Base-by-base conservation (phyloP, 1,284 basidiomycete genomes). In the Marasmius sp. region DNA sequence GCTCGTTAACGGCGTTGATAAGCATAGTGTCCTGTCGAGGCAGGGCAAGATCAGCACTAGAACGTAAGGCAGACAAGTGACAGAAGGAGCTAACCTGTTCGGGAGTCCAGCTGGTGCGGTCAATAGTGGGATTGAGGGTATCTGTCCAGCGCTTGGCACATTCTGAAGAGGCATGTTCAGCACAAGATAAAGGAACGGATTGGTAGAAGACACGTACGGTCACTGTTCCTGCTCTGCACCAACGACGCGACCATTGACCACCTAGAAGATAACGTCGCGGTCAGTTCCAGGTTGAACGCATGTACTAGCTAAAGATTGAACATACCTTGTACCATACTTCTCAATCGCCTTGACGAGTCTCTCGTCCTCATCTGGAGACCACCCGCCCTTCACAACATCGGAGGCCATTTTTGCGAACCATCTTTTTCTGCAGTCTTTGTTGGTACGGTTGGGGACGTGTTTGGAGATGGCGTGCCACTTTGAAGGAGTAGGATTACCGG, bases 381-480 rank as follows among this genome's bases (percentile, higher is more conserved):
- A 85, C 6, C 82, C 82, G 51, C 83, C 83, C 67, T 84, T 84
- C 41, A 82, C 80, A 33, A 84, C 81, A 67, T 81, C 80, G n/a
- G 81, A 80, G 61, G 81, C 82, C 82, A 84, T 84, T 73, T 84
- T 84, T 0, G 82, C 82, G 67, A 84, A 85, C 83, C 83, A 85
- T 12, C 83, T 77, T 68, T 85, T 85, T 62, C 83, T 77, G 68
- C 83, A 85, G 69, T 85, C 83, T 66, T 85, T 85, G 74, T 85
- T 85, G 34, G 81, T 85, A 60, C 83, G 74, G 67, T 83, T 80
- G 34, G 83, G 82, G 8, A 85, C 82, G 69, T 85, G 83, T 66
- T 83, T 82, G n/a, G 83, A 81, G 61, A 85, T 85, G 34, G 81
- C 81, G 70, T 84, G 82, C 83, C 83, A 85, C 64, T 83, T 84